Evolutionary conservation across 2,329 filamentous ascomycete species (phyloP).

Genomic region (Fusarium sp.): DNA sequence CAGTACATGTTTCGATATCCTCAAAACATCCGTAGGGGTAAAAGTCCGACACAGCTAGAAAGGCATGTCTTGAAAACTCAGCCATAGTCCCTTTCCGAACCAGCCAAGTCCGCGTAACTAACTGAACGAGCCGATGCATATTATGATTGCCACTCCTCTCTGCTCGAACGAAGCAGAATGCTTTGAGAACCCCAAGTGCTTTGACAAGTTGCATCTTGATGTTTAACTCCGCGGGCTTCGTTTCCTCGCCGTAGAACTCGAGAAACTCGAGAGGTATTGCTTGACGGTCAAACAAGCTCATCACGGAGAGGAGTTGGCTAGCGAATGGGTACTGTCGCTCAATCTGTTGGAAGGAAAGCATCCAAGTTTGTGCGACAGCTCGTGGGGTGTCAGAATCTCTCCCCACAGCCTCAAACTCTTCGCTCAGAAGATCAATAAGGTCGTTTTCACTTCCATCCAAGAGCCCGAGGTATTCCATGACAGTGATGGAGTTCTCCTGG

Average conservation of each 20-base stretch:
- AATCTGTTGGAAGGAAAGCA: slow-evolving; percentile 51
- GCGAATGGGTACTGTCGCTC: slow-evolving; percentile 37
- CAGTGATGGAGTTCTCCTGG: slow-evolving; percentile 40
- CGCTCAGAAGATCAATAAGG: slow-evolving; percentile 39
- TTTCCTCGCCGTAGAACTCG: not conserved
- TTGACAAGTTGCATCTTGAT: slow-evolving; percentile 9
- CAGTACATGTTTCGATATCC: slow-evolving; percentile 18
- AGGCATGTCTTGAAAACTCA: slow-evolving; percentile 34
- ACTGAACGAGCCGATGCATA: slow-evolving; percentile 52
- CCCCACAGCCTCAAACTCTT: slow-evolving; percentile 47
- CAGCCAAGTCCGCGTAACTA: slow-evolving; percentile 48
- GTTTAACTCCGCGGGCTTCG: fast-evolving
- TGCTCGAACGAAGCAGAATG: slow-evolving; percentile 45
- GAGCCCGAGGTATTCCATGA: slow-evolving; percentile 45
- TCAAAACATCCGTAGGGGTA: slow-evolving; percentile 40
- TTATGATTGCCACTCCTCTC: slow-evolving; percentile 28
- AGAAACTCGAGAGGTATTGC: slow-evolving; percentile 43
- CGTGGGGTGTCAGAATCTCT: slow-evolving; percentile 43
- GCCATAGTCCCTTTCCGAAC: not conserved
- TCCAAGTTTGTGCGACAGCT: slow-evolving; percentile 48
- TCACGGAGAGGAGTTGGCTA: slow-evolving; percentile 47
- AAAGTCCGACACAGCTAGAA: slow-evolving; percentile 24
- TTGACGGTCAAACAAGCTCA: slow-evolving; percentile 48
- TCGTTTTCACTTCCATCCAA: slow-evolving; percentile 26
- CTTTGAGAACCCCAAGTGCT: slow-evolving; percentile 33